Conservation (phyloP, 1,284 basidiomycete genomes). For the Malassezia yamatoensis region DNA sequence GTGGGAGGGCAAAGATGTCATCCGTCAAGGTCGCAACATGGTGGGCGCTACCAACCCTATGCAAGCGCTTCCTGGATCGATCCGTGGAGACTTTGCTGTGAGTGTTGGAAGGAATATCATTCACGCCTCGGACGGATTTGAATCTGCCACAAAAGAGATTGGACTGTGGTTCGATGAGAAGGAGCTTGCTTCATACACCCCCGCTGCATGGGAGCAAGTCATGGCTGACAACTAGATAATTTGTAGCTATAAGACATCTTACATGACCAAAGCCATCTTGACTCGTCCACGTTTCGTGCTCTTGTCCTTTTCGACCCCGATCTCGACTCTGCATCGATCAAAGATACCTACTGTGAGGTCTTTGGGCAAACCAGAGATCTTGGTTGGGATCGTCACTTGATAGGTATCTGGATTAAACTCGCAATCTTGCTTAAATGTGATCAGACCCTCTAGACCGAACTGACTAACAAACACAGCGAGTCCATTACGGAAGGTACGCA, state of each 20-base stretch:
- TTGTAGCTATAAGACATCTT: neutral
- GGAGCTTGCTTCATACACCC: slow-evolving; percentile 50
- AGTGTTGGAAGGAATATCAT: slow-evolving; percentile 50
- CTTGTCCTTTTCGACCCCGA: slow-evolving; percentile 84
- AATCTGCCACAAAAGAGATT: slow-evolving; percentile 52
- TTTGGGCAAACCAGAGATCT: slow-evolving; percentile 21
- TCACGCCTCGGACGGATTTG: slow-evolving; percentile 52
- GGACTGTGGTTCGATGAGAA: slow-evolving; percentile 51
- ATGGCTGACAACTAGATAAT: slow-evolving; percentile 30
- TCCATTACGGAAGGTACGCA: slow-evolving; percentile 86
- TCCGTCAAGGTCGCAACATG: slow-evolving; percentile 40
- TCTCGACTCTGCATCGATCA: slow-evolving; percentile 78
- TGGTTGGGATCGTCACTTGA: slow-evolving; percentile 61
- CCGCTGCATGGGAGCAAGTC: slow-evolving; percentile 43
- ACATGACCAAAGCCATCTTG: slow-evolving; percentile 66
- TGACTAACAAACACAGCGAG: slow-evolving; percentile 87
- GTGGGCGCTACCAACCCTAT: slow-evolving; percentile 43
- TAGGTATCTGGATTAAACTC: slow-evolving; percentile 87
- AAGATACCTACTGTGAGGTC: slow-evolving; percentile 56
- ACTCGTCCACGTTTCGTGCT: slow-evolving; percentile 88
- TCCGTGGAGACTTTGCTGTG: slow-evolving; percentile 37
- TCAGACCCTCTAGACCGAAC: slow-evolving; percentile 85
- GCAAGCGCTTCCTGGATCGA: slow-evolving; percentile 33
- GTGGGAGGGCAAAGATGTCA: slow-evolving; percentile 44
- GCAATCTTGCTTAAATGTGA: slow-evolving; percentile 79